These are phyloP conservation scores for Spongospora subterranea DNA, from an alignment of 208 protist species.

Conservation along the genomic window DNA sequence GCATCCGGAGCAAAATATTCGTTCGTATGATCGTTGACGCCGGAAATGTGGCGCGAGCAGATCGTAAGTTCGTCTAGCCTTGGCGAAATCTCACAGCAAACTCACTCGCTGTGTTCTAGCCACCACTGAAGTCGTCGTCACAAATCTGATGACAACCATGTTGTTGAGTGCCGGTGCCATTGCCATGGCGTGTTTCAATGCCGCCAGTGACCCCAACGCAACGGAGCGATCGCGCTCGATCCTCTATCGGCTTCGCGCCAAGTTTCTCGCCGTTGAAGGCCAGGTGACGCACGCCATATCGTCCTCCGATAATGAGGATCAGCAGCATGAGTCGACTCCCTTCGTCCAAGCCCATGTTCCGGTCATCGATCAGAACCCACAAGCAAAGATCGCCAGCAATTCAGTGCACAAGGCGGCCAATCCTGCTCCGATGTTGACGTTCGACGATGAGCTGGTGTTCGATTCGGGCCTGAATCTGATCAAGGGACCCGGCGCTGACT, in stretches of 20 bases:
- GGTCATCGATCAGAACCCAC: too few species aligned
- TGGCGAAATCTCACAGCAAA: background rate
- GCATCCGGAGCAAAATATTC: background rate
- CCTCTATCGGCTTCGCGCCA: background rate
- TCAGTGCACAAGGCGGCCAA: too few species aligned
- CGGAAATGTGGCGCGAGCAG: background rate
- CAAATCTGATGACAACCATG: constrained; percentile 6
- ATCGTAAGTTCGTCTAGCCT: background rate
- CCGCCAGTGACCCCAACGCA: background rate
- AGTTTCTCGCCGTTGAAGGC: background rate
- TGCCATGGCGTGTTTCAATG: background rate
- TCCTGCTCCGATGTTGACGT: too few species aligned
- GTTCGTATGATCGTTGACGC: background rate
- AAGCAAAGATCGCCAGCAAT: too few species aligned
- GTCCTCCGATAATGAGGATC: background rate
- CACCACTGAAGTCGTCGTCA: background rate
- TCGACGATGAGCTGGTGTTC: too few species aligned
- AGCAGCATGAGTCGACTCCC: background rate
- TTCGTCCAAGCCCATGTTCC: background rate
- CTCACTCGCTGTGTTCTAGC: background rate
- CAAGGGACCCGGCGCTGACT: too few species aligned
- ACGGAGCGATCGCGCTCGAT: background rate
- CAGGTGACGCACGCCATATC: background rate
- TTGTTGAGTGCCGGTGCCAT: constrained; percentile 3
- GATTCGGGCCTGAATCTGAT: too few species aligned